These are phyloP conservation scores for Globisporangium cystogenes DNA, from an alignment of 352 stramenopile genomes.

Conservation along the genomic window DNA sequence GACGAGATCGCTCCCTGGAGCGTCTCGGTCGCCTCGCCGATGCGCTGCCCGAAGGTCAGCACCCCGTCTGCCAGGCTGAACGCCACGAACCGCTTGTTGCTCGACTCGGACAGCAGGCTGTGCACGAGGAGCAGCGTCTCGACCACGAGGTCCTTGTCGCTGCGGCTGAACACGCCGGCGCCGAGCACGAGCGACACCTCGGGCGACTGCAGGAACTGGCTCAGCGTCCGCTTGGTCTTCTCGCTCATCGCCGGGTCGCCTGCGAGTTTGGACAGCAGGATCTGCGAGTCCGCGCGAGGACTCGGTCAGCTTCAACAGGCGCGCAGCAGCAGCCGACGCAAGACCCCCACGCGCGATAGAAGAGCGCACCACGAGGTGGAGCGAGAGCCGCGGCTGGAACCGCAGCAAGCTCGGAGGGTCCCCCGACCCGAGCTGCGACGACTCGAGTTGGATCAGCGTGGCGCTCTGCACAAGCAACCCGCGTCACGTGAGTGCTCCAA, in stretches of 20 bases:
- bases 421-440: conserved; percentile 37
- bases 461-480: conserved; percentile 29
- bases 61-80: conserved; percentile 62
- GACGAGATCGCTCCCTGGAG: conserved; percentile 49
- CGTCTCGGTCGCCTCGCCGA: conserved; percentile 44
- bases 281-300: no score
- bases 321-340: no score
- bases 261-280: conserved; percentile 47
- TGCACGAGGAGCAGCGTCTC: conserved; percentile 57
- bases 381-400: conserved; percentile 64
- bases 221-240: conserved; percentile 60
- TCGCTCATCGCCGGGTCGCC: conserved; percentile 45
- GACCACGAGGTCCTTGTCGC: conserved; percentile 61
- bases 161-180: conserved; percentile 52
- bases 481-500: background rate
- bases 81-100: conserved; percentile 57
- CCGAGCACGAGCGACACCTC: conserved; percentile 60
- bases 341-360: no score
- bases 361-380: conserved; percentile 60
- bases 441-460: conserved; percentile 62
- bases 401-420: conserved; percentile 42
- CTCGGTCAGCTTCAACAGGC: no score
- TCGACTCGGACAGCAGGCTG: conserved; percentile 37
- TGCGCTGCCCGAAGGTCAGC: conserved; percentile 40
- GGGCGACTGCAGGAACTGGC: conserved; percentile 65